These are phyloP conservation scores for Plasmodium gonderi DNA, from an alignment of 169 alveolate genomes.

Conservation along the genomic window DNA sequence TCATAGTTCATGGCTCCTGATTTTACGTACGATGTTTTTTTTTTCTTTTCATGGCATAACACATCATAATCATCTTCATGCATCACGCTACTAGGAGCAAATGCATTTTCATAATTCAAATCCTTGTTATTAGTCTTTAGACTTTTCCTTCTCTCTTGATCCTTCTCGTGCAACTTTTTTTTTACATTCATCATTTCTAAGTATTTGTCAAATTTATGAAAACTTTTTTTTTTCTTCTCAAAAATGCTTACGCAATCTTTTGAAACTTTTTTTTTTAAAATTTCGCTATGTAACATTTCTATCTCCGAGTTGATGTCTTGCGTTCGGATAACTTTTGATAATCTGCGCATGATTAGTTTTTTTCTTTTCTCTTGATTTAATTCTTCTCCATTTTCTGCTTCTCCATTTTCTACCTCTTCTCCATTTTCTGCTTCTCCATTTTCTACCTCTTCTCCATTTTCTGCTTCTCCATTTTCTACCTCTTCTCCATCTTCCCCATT, in stretches of 20 bases:
- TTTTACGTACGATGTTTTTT: not conserved
- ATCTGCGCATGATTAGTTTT: not conserved
- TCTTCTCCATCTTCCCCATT: not conserved
- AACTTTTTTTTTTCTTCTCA: not conserved
- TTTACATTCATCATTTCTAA: not conserved
- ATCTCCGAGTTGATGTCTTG: not conserved
- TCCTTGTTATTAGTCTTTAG: not conserved
- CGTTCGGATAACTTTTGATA: not conserved
- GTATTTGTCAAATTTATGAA: not conserved
- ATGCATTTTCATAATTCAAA: not conserved
- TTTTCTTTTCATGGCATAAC: not conserved
- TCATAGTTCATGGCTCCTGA: not conserved
- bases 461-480: not conserved
- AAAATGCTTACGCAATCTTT: not conserved
- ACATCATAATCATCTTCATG: not conserved
- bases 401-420: not conserved
- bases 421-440: not conserved
- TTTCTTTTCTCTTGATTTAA: not conserved
- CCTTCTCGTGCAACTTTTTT: not conserved
- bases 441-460: not conserved
- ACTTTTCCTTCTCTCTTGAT: not conserved
- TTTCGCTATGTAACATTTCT: not conserved
- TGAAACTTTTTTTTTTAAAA: not conserved
- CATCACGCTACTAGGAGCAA: not conserved
- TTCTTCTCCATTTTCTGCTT: not conserved